Percentiles rank a stretch among this genome's conserved stretches.
phyloP scores from a whole-genome alignment of 352 stramenopile genomes.

The Globisporangium viniferum region DNA sequence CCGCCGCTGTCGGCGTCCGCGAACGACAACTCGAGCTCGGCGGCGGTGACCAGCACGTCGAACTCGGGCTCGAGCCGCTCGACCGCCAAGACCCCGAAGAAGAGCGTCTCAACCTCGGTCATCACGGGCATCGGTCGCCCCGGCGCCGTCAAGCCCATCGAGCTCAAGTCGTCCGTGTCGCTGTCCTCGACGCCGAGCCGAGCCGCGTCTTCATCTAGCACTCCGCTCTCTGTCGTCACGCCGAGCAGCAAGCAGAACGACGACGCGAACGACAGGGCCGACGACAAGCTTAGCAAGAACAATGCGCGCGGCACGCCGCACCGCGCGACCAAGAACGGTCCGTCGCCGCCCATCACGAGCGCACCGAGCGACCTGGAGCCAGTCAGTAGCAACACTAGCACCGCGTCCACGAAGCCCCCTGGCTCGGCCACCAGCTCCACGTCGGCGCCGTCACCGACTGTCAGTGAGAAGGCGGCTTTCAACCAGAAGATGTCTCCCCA shows the following conservation, averaged over 20 bases:
- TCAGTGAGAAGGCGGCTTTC: constrained; percentile 18
- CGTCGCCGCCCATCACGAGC: constrained; percentile 17
- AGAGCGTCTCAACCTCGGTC: constrained; percentile 48
- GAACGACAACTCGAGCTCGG: constrained; percentile 17
- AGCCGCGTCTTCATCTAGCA: constrained; percentile 19
- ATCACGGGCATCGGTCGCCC: constrained; percentile 75
- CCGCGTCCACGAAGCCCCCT: constrained; percentile 5
- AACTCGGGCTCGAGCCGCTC: constrained; percentile 19
- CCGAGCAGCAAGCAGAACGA: constrained; percentile 46
- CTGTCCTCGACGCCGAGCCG: constrained; percentile 43
- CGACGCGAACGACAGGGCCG: constrained; percentile 33
- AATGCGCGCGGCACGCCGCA: constrained; percentile 44
- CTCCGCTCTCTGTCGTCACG: constrained; percentile 23
- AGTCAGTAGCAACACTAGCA: not conserved
- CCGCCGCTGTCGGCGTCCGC: constrained; percentile 9
- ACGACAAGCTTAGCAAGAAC: constrained; percentile 47
- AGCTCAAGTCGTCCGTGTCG: constrained; percentile 72
- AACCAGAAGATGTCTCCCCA: constrained; percentile 17
- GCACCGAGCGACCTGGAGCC: constrained; percentile 16
- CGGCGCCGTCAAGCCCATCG: constrained; percentile 69
- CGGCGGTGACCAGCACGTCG: not conserved
- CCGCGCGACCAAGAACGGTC: constrained; percentile 37
- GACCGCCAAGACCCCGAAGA: constrained; percentile 63
- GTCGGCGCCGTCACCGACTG: constrained; percentile 35
- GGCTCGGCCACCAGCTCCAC: constrained; percentile 17